phyloP scores from a whole-genome alignment of 345 rosid species.

The Syzygium jambos region DNA sequence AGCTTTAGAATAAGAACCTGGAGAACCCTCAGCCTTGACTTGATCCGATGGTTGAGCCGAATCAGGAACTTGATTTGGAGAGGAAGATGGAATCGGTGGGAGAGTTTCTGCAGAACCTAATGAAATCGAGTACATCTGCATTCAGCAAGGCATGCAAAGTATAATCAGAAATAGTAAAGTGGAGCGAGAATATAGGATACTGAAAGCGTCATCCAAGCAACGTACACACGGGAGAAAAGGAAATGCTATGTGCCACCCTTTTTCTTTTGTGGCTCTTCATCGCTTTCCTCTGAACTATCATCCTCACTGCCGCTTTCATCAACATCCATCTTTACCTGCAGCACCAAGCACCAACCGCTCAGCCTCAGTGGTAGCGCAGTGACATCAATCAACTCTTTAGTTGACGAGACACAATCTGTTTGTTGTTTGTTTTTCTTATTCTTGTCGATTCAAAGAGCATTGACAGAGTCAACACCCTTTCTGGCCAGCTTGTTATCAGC shows the following conservation, averaged over 20 bases:
- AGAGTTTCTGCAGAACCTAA: too few relatives aligned
- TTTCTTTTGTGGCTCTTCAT: slow-evolving; percentile 37
- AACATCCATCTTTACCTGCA: slow-evolving; percentile 15
- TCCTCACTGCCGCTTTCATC: slow-evolving; percentile 34
- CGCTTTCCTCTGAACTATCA: slow-evolving; percentile 29
- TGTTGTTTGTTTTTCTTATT: background rate
- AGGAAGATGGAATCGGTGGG: too few relatives aligned
- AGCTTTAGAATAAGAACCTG: too few relatives aligned
- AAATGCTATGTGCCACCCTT: slow-evolving; percentile 19
- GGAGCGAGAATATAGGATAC: background rate
- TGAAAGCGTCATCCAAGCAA: background rate
- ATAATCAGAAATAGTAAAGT: too few relatives aligned
- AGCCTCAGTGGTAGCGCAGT: background rate
- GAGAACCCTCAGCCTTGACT: too few relatives aligned
- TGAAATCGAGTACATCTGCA: too few relatives aligned
- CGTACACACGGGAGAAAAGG: background rate
- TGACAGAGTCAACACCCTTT: background rate
- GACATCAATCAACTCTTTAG: background rate
- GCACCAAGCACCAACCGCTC: background rate
- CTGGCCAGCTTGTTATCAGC: background rate
- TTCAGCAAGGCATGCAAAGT: too few relatives aligned
- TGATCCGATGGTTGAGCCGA: too few relatives aligned
- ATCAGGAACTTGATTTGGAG: too few relatives aligned
- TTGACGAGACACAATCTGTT: background rate
- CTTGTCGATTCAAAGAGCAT: background rate